phyloP scores from a whole-genome alignment of 371 early-diverging fungal species.

The Syncephalis plumigaleata region DNA sequence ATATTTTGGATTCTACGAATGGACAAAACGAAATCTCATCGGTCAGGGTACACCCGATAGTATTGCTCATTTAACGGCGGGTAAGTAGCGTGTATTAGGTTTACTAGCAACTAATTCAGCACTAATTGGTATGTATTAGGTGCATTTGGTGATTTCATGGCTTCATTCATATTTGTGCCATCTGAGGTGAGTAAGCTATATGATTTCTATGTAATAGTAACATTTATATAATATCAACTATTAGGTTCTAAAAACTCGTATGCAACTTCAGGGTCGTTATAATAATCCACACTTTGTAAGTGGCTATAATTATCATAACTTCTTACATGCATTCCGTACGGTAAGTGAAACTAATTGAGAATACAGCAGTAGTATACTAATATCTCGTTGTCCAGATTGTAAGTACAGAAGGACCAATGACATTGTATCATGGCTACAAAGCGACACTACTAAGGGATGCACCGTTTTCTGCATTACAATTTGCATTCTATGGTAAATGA shows the following conservation, averaged over 20 bases:
- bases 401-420: slow-evolving; percentile 36
- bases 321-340: slow-evolving; percentile 48
- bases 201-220: background rate
- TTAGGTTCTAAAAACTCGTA: slow-evolving; percentile 51
- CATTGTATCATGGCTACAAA: slow-evolving; percentile 44
- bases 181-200: slow-evolving; percentile 21
- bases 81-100: slow-evolving; percentile 8
- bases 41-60: slow-evolving; percentile 33
- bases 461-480: slow-evolving; percentile 53
- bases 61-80: slow-evolving; percentile 45
- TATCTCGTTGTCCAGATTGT: slow-evolving; percentile 21
- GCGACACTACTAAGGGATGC: slow-evolving; percentile 51
- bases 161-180: slow-evolving; percentile 59
- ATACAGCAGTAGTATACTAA: background rate
- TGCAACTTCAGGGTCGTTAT: slow-evolving; percentile 66
- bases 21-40: slow-evolving; percentile 40
- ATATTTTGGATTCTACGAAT: slow-evolving; percentile 64
- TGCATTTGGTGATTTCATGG: slow-evolving; percentile 50
- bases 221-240: background rate
- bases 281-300: slow-evolving; percentile 59
- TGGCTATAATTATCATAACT: slow-evolving; percentile 53
- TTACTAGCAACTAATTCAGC: background rate
- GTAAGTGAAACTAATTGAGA: slow-evolving; percentile 13
- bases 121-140: slow-evolving; percentile 6
- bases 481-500: slow-evolving; percentile 46